Evolutionary conservation across 2,329 filamentous ascomycete species (phyloP).

Genomic region (Sporothrix globosa): DNA sequence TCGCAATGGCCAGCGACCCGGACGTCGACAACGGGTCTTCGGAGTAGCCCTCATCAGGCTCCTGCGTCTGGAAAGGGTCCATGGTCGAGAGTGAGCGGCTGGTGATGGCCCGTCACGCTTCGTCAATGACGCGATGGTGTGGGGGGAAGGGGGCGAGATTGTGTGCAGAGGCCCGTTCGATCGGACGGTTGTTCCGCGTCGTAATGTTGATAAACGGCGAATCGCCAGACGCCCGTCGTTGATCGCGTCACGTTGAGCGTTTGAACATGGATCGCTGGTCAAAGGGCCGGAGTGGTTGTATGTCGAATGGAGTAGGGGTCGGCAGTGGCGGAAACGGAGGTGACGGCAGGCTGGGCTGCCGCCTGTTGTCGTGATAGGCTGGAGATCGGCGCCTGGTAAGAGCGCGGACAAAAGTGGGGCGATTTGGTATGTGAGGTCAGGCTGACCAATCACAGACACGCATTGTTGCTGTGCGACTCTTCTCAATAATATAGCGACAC

Average conservation of each 20-base stretch:
- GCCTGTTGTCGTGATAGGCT: background rate
- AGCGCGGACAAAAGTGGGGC: slow-evolving; percentile 8
- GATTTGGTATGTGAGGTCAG: background rate
- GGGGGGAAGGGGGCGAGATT: background rate
- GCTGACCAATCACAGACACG: background rate
- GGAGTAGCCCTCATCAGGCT: slow-evolving; percentile 85
- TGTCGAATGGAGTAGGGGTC: background rate
- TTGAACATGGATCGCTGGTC: background rate
- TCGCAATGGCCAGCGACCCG: slow-evolving; percentile 42
- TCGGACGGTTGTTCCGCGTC: background rate
- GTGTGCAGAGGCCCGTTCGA: background rate
- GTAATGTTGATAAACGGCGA: background rate
- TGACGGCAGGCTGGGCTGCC: slow-evolving; percentile 6
- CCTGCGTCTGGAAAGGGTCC: slow-evolving; percentile 44
- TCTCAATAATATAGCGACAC: background rate
- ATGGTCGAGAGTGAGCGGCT: slow-evolving; percentile 14
- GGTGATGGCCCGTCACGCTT: background rate
- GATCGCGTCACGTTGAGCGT: background rate
- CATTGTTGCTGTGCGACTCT: slow-evolving; percentile 19
- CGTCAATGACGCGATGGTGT: slow-evolving; percentile 9
- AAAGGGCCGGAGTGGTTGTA: background rate
- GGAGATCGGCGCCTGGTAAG: background rate
- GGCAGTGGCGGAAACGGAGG: background rate
- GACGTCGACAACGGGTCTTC: slow-evolving; percentile 64
- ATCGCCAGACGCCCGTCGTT: background rate